These are phyloP conservation scores for Mikania micrantha DNA, from an alignment of 129 eudicot species.

Conservation along the genomic window DNA sequence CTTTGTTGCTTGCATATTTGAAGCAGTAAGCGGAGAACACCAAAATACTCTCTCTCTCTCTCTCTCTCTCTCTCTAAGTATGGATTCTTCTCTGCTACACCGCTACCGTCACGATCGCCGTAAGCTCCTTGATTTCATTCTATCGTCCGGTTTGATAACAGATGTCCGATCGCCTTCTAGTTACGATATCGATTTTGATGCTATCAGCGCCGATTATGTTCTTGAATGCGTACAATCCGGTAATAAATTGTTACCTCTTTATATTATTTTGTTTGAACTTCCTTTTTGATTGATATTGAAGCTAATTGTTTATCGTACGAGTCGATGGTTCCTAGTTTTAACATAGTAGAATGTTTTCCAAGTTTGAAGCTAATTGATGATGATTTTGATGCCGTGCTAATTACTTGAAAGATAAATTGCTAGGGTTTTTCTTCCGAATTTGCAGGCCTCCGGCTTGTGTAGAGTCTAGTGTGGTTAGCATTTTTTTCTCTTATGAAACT, in stretches of 20 bases:
- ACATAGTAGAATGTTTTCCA: neutral
- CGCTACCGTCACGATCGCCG: constrained; percentile 79
- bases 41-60: constrained; percentile 9
- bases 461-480: neutral
- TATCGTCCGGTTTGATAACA: constrained; percentile 52
- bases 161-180: constrained; percentile 45
- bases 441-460: neutral
- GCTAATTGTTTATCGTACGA: neutral
- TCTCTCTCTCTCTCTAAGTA: neutral
- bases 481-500: neutral
- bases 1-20: neutral
- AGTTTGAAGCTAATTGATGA: neutral
- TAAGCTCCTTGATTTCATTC: constrained; percentile 61
- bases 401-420: neutral
- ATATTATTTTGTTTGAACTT: neutral
- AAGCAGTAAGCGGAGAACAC: constrained; percentile 22
- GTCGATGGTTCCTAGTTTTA: neutral
- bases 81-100: constrained; percentile 37
- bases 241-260: constrained; percentile 18
- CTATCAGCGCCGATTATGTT: constrained; percentile 64
- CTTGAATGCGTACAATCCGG: constrained; percentile 57
- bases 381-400: neutral
- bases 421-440: neutral
- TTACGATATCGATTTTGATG: constrained; percentile 50
- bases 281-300: neutral